phyloP scores from a whole-genome alignment of 306 rosid genomes.

The Pterocarpus macrocarpus region DNA sequence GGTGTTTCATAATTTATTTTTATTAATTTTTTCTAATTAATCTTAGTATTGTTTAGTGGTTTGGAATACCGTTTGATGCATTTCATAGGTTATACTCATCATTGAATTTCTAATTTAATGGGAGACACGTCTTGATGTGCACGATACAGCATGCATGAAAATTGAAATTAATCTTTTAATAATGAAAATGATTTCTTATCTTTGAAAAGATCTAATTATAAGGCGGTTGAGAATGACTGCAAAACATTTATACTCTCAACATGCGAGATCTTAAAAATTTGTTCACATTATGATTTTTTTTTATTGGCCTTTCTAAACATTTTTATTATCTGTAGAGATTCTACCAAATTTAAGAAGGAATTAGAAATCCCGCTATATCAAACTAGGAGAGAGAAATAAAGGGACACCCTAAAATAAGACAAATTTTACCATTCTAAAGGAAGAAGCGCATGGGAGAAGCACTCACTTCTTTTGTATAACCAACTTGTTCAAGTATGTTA shows the following conservation, averaged over 20 bases:
- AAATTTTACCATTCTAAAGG: background rate
- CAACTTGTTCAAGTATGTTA: background rate
- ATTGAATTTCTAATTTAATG: slow-evolving; percentile 30
- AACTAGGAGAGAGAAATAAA: background rate
- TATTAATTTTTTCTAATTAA: background rate
- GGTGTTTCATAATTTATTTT: slow-evolving; percentile 50
- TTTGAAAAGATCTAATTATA: slow-evolving; percentile 34
- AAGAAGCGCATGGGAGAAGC: background rate
- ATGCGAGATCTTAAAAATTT: background rate
- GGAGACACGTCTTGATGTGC: slow-evolving; percentile 43
- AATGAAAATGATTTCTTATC: slow-evolving; percentile 6
- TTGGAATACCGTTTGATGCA: slow-evolving; percentile 37
- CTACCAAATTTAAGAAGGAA: background rate
- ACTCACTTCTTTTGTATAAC: background rate
- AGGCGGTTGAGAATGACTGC: slow-evolving; percentile 43
- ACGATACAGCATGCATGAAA: slow-evolving; percentile 40
- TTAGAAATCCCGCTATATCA: background rate
- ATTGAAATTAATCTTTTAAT: slow-evolving; percentile 26
- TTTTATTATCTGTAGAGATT: background rate
- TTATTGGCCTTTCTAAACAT: background rate
- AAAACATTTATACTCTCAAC: slow-evolving; percentile 1
- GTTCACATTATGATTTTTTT: background rate
- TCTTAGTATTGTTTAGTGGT: background rate
- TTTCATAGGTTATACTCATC: slow-evolving; percentile 34
- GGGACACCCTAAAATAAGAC: background rate